Conservation (phyloP, 2,329 filamentous ascomycete species). For the Fusarium verrucosum region DNA sequence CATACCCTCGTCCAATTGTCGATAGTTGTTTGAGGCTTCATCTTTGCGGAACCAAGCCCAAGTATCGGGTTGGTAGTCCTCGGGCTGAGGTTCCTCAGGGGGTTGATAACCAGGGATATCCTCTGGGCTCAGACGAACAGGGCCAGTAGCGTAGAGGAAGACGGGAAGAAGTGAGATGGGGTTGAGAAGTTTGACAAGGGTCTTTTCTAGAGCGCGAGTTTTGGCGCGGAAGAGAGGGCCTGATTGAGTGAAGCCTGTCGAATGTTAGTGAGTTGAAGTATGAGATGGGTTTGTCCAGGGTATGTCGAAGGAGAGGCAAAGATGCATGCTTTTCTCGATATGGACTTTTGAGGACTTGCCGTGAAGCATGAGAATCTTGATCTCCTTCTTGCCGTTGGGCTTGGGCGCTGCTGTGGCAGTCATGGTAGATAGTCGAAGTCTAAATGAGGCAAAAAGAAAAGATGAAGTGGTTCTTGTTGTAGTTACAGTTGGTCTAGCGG, state of each 20-base stretch:
- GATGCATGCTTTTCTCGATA: neutral
- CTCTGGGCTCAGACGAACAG: constrained; percentile 67
- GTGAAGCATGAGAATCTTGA: constrained; percentile 82
- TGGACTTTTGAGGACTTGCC: constrained; percentile 54
- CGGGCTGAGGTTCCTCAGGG: constrained; percentile 52
- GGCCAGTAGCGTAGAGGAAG: constrained; percentile 75
- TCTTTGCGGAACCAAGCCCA: constrained; percentile 87
- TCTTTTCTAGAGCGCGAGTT: constrained; percentile 85
- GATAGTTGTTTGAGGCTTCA: constrained; percentile 70
- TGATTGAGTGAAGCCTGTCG: constrained; percentile 85
- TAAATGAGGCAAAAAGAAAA: constrained; percentile 9
- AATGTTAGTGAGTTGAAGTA: constrained; percentile 13
- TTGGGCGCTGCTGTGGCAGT: constrained; percentile 37
- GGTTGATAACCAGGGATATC: constrained; percentile 76
- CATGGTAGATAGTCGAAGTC: constrained; percentile 41
- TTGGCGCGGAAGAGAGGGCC: constrained; percentile 86
- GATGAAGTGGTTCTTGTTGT: constrained; percentile 16
- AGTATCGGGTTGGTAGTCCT: constrained; percentile 67
- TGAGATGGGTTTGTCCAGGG: constrained; percentile 1
- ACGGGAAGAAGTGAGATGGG: constrained; percentile 63
- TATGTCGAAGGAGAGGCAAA: neutral
- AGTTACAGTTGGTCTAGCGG: constrained; percentile 27
- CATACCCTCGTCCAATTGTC: constrained; percentile 75
- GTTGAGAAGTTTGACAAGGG: constrained; percentile 76
- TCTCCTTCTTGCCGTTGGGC: constrained; percentile 54